phyloP scores from a whole-genome alignment of 2,329 filamentous ascomycete genomes.

The Aspergillus sp. region DNA sequence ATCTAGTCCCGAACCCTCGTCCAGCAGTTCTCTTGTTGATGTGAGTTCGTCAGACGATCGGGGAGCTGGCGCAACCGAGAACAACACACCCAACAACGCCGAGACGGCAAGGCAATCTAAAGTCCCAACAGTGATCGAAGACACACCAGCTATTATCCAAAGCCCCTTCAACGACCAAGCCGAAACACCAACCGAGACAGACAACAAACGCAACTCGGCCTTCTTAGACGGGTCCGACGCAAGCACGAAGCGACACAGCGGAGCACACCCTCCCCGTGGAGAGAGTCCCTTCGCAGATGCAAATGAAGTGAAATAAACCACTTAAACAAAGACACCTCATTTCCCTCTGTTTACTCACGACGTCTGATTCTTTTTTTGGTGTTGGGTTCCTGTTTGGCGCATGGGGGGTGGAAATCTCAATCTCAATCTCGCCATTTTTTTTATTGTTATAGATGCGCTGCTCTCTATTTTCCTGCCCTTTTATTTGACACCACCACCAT shows the following conservation, averaged over 20 bases:
- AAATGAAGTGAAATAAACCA: conserved; percentile 41
- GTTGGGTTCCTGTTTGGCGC: conserved; percentile 10
- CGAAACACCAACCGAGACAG: conserved; percentile 22
- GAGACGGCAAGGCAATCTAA: conserved; percentile 23
- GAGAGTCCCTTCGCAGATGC: conserved; percentile 46
- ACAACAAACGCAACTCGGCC: conserved; percentile 22
- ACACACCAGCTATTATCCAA: conserved; percentile 24
- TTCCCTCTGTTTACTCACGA: conserved; percentile 9
- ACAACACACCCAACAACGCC: conserved; percentile 15
- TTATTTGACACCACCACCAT: conserved; percentile 8
- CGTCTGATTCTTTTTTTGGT: conserved; percentile 4
- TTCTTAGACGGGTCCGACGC: conserved; percentile 25
- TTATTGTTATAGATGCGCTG: conserved; percentile 4
- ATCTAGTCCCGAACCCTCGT: conserved; percentile 9
- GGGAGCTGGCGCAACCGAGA: conserved; percentile 15
- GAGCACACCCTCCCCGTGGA: conserved; percentile 29
- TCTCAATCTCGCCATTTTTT: neutral
- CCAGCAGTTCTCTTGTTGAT: conserved; percentile 28
- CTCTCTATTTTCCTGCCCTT: neutral
- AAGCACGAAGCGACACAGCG: conserved; percentile 33
- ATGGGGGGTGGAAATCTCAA: conserved; percentile 4
- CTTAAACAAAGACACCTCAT: neutral
- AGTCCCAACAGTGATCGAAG: conserved; percentile 29
- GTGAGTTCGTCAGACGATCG: conserved; percentile 35
- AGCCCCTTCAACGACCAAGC: conserved; percentile 31